Evolutionary conservation across 169 alveolate species (phyloP).

Genomic region (Eimeria maxima): DNA sequence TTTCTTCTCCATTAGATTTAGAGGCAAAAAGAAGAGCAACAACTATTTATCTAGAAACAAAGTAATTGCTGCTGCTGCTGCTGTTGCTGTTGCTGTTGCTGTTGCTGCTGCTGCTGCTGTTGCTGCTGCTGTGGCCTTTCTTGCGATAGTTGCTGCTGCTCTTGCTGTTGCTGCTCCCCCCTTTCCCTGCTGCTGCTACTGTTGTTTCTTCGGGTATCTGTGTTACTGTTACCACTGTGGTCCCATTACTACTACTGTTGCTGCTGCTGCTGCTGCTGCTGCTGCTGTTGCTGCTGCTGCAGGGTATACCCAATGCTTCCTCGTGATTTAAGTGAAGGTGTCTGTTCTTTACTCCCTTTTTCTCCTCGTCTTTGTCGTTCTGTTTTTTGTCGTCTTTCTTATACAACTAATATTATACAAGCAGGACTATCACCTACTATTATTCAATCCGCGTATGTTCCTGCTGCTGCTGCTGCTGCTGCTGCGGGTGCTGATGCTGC

Average conservation of each 20-base stretch:
- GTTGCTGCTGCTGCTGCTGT: background rate
- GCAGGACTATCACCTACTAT: constrained; percentile 57
- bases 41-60: constrained; percentile 92
- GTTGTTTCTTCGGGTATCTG: no score
- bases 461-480: constrained; percentile 2
- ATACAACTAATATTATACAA: background rate
- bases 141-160: background rate
- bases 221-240: no score
- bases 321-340: constrained; percentile 73
- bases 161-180: background rate
- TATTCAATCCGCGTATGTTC: constrained; percentile 68
- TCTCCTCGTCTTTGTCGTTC: constrained; percentile 69
- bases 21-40: constrained; percentile 97
- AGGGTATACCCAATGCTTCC: constrained; percentile 85
- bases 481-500: background rate
- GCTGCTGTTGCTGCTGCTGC: constrained; percentile 56
- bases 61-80: constrained; percentile 30
- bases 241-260: no score
- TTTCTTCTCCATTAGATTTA: constrained; percentile 95
- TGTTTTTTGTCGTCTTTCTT: constrained; percentile 29
- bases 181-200: background rate
- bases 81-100: background rate
- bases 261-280: constrained; percentile 25
- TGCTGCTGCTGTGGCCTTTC: background rate
- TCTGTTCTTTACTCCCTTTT: constrained; percentile 74